A percentile compares a stretch with the other conserved stretches of the same genome.
These are phyloP conservation scores for Coemansia sp. DNA, from an alignment of 192 early-diverging fungal genomes.

Conservation along the genomic window DNA sequence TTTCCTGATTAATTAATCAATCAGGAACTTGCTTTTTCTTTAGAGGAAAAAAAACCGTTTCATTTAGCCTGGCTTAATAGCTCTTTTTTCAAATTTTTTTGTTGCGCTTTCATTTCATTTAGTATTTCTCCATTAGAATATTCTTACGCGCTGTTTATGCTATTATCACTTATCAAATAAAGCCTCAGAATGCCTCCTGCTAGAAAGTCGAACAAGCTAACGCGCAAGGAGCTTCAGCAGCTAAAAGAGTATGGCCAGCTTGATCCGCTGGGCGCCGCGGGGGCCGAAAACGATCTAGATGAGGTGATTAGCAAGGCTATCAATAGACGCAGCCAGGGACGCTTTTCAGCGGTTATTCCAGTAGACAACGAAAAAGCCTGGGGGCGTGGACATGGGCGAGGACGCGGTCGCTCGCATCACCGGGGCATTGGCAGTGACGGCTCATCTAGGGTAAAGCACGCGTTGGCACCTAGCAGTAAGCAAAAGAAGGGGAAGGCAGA, in stretches of 20 bases:
- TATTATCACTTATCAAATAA: not conserved
- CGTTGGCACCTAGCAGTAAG: not conserved
- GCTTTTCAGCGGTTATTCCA: slow-evolving; percentile 19
- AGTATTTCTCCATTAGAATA: not conserved
- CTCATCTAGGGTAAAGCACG: not conserved
- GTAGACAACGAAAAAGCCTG: not conserved
- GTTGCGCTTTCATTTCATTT: not conserved
- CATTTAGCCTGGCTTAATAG: no score
- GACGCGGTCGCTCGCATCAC: not conserved
- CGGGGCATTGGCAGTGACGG: not conserved
- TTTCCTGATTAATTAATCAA: no score
- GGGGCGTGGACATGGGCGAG: not conserved
- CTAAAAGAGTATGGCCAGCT: slow-evolving; percentile 73
- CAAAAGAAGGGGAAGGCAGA: slow-evolving; percentile 16
- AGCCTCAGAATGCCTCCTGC: slow-evolving; percentile 36
- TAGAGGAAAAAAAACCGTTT: not conserved
- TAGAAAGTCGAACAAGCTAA: slow-evolving; percentile 39
- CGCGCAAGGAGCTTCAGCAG: slow-evolving; percentile 53
- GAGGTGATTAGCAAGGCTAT: slow-evolving; percentile 49
- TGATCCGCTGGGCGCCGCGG: slow-evolving; percentile 38
- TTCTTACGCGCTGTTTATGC: not conserved
- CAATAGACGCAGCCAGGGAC: slow-evolving; percentile 30
- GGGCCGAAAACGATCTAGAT: slow-evolving; percentile 40
- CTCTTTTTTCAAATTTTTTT: not conserved
- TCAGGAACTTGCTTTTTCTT: no score